Conservation (phyloP, 805 yeast species). For the Teunomyces pallodes region DNA sequence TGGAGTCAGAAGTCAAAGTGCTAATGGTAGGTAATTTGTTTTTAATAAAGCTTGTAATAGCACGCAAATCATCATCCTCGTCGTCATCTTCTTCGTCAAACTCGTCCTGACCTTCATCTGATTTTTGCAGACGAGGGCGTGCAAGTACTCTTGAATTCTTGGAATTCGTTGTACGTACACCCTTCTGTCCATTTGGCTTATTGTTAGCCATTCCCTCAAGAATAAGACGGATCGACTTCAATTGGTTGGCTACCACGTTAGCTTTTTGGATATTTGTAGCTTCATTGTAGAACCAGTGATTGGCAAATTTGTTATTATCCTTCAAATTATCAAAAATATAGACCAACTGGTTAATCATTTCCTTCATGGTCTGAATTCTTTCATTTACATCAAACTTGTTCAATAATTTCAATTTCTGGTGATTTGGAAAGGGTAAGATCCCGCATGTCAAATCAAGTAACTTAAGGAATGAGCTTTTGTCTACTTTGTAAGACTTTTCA, state of each 20-base stretch:
- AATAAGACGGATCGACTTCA: conserved; percentile 49
- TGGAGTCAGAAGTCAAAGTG: conserved; percentile 35
- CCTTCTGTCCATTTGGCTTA: conserved; percentile 8
- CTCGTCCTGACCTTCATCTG: conserved; percentile 5
- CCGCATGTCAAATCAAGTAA: conserved; percentile 48
- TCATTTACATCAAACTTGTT: conserved; percentile 26
- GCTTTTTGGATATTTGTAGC: conserved; percentile 54
- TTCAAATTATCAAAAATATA: conserved; percentile 35
- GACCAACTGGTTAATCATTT: conserved; percentile 33
- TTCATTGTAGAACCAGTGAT: conserved; percentile 47
- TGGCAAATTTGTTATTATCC: conserved; percentile 32
- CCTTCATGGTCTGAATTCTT: conserved; percentile 31
- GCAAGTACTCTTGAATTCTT: conserved; percentile 25
- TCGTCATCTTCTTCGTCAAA: conserved; percentile 37
- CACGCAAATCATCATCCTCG: conserved; percentile 42
- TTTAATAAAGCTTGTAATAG: conserved; percentile 36
- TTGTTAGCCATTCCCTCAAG: conserved; percentile 44
- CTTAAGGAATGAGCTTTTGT: conserved; percentile 11
- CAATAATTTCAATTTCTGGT: conserved; percentile 41
- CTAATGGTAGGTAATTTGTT: conserved; percentile 34
- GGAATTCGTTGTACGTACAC: conserved; percentile 20
- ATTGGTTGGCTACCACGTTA: conserved; percentile 52
- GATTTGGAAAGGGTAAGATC: conserved; percentile 48
- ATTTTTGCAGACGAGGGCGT: conserved; percentile 19
- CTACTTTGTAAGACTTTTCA: conserved; percentile 7